Base-by-base conservation (phyloP, 2,329 filamentous ascomycete genomes). In the Fusarium papillatum region DNA sequence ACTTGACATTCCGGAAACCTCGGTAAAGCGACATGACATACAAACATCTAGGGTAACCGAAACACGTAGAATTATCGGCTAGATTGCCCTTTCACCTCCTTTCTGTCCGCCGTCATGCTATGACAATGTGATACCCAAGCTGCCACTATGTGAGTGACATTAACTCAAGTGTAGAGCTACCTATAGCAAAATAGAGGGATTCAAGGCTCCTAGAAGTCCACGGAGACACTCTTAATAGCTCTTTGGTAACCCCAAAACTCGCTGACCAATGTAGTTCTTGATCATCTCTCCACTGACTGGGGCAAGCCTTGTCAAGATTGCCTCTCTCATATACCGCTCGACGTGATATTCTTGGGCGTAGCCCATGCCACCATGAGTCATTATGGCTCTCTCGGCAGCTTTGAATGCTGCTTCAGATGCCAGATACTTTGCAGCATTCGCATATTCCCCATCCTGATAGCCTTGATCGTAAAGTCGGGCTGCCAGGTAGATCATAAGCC, bases 401-500 rank as follows among this genome's bases (percentile, higher is more conserved):
- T 70, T 73, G 29, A 73, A 73, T 0, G 71, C 64, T 16, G 64
- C 64, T n/a, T 73, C 71, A 2, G 71, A 31, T 14, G 71, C 68
- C 10, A 73, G 17, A 50, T 65, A 73, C 31, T 70, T 73, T n/a
- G 22, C 68, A 8, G 71, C 68, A 39, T 73, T 73, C 2, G 71
- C 60, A 48, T 73, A 73, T 38, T 73, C 71, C 13, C 71, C 71
- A 50, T 60, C 64, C 1, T 3, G 7, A 26, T 73, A 63, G 4
- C 71, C 71, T 36, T 70, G 36, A 22, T 70, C 64, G 19, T 73
- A 72, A 9, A 72, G 48, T 17, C 48, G 48, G 19, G 71, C 73
- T 2, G 73, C 73, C 5, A 62, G 11, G 36, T 76, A 74, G 31
- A 69, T 73, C 61, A 72, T 70, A 4, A 76, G n/a, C n/a, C 70